Percentiles rank a stretch among this genome's conserved stretches.
These are phyloP conservation scores for Termitomyces sp. DNA, from an alignment of 768 basidiomycete genomes.

Conservation along the genomic window DNA sequence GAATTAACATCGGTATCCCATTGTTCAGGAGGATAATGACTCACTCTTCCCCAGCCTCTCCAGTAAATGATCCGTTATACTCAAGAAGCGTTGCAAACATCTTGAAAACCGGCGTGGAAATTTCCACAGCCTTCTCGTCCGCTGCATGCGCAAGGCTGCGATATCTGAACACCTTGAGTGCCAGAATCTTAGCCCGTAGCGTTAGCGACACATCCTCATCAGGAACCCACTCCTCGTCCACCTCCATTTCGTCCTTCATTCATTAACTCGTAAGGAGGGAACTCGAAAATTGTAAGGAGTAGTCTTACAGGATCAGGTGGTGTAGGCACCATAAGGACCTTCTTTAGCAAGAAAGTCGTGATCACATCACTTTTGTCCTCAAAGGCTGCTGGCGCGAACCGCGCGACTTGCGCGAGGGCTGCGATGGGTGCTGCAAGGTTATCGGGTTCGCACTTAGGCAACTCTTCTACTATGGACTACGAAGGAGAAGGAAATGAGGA, in stretches of 20 bases:
- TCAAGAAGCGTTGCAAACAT: conserved; percentile 73
- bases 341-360: conserved; percentile 66
- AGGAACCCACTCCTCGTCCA: conserved; percentile 72
- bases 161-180: conserved; percentile 79
- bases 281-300: conserved; percentile 6
- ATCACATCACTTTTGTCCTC: conserved; percentile 77
- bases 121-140: conserved; percentile 55
- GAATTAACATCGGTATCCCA: conserved; percentile 1
- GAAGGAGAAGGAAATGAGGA: too few species aligned
- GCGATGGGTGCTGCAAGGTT: conserved; percentile 62
- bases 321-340: conserved; percentile 59
- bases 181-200: conserved; percentile 67
- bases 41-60: conserved; percentile 43
- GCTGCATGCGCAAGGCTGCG: conserved; percentile 69
- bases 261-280: conserved; percentile 1
- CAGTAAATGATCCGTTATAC: conserved; percentile 59
- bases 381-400: conserved; percentile 65
- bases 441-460: conserved; percentile 46
- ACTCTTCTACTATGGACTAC: conserved; percentile 56
- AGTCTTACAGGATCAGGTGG: conserved; percentile 40
- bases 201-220: conserved; percentile 56
- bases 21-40: conserved; percentile 8
- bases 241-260: conserved; percentile 56
- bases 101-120: conserved; percentile 72
- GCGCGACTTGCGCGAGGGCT: conserved; percentile 72